Conservation (phyloP, 2,329 filamentous ascomycete genomes). For the Xylaria sp. region DNA sequence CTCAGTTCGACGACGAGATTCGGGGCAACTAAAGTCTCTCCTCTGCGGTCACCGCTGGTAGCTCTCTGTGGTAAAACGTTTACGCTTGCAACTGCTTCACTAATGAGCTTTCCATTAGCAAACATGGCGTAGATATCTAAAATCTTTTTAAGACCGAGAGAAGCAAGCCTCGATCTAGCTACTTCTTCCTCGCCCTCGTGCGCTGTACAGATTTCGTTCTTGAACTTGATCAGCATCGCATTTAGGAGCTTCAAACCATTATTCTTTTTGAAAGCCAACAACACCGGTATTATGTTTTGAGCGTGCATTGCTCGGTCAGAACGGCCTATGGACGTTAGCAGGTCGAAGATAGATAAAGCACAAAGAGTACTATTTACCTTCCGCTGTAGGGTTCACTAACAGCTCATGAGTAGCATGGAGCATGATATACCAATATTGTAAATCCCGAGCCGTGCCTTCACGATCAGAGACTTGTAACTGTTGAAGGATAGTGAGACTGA, state of each 20-base stretch:
- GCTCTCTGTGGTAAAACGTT: conserved; percentile 52
- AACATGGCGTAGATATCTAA: conserved; percentile 83
- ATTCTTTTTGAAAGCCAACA: conserved; percentile 86
- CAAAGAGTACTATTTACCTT: conserved; percentile 34
- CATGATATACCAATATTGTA: conserved; percentile 84
- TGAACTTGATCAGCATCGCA: conserved; percentile 75
- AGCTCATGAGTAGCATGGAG: conserved; percentile 81
- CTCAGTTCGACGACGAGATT: conserved; percentile 91
- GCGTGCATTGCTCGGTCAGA: conserved; percentile 60
- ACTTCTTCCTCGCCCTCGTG: conserved; percentile 55
- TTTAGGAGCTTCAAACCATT: conserved; percentile 81
- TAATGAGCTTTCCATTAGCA: conserved; percentile 79
- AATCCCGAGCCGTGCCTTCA: conserved; percentile 68
- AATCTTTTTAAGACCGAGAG: conserved; percentile 79
- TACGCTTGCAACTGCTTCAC: conserved; percentile 74
- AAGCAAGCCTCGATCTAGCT: conserved; percentile 60
- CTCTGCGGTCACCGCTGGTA: conserved; percentile 55
- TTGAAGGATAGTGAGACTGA: conserved; percentile 75
- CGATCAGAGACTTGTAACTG: conserved; percentile 66
- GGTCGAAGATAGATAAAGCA: conserved; percentile 33
- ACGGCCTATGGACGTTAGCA: conserved; percentile 51
- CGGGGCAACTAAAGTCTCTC: conserved; percentile 59
- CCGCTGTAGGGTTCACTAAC: conserved; percentile 72
- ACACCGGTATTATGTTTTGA: conserved; percentile 76
- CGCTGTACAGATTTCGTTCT: conserved; percentile 62